phyloP scores from a whole-genome alignment of 2,329 filamentous ascomycete genomes.

The Paraphaeosphaeria minitans region DNA sequence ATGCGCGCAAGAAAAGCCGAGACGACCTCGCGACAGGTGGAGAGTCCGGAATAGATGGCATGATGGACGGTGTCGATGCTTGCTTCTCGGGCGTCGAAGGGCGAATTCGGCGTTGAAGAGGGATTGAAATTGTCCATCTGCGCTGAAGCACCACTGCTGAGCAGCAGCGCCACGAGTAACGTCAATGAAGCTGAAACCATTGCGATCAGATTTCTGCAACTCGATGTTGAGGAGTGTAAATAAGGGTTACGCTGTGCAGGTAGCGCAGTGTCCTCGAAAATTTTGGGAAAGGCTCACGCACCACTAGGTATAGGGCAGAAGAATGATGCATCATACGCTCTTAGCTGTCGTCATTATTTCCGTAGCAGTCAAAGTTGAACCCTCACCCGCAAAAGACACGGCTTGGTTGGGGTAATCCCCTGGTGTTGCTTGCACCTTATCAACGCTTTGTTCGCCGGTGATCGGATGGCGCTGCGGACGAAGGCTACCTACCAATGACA shows the following conservation, averaged over 20 bases:
- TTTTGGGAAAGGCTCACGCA: neutral
- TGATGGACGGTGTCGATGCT: constrained; percentile 63
- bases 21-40: constrained; percentile 61
- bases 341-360: neutral
- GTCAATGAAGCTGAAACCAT: constrained; percentile 7
- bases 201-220: neutral
- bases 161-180: constrained; percentile 12
- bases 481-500: constrained; percentile 20
- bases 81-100: constrained; percentile 62
- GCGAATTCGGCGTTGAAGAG: constrained; percentile 29
- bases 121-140: neutral
- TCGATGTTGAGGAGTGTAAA: neutral
- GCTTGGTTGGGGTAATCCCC: constrained; percentile 18
- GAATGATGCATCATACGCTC: neutral
- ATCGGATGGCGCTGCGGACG: constrained; percentile 32
- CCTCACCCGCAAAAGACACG: neutral
- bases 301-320: neutral
- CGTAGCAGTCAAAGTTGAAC: neutral
- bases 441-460: constrained; percentile 19
- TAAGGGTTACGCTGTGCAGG: neutral
- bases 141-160: constrained; percentile 12
- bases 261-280: neutral
- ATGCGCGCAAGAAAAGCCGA: constrained; percentile 63
- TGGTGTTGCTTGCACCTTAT: constrained; percentile 21
- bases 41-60: constrained; percentile 58